These are phyloP conservation scores for Penicillium turbatum DNA, from an alignment of 495 filamentous ascomycete species.

Conservation along the genomic window DNA sequence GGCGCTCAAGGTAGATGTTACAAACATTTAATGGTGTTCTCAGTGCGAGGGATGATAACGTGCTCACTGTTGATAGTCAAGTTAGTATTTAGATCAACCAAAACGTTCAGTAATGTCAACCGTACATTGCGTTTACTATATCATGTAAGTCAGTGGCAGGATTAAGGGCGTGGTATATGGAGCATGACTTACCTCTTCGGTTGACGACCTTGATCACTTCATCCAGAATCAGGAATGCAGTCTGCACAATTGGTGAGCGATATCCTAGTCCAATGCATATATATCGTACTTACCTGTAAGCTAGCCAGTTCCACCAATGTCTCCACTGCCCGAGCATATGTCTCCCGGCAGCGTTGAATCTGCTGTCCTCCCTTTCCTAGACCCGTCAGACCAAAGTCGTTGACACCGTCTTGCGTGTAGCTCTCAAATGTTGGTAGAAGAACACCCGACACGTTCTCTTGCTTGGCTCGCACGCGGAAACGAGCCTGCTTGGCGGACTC, in stretches of 20 bases:
- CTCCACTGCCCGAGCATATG: conserved; percentile 95
- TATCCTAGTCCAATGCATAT: background rate
- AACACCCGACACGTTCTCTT: conserved; percentile 98
- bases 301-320: conserved; percentile 95
- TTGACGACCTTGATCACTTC: conserved; percentile 99
- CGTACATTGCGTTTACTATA: conserved; percentile 89
- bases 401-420: conserved; percentile 73
- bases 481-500: conserved; percentile 89
- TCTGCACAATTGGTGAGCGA: conserved; percentile 44
- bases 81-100: conserved; percentile 11
- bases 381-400: conserved; percentile 94
- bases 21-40: conserved; percentile 96
- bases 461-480: conserved; percentile 87
- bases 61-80: conserved; percentile 55
- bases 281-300: conserved; percentile 57
- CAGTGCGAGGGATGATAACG: conserved; percentile 96
- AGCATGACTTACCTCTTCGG: conserved; percentile 65
- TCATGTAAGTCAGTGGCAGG: conserved; percentile 21
- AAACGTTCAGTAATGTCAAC: background rate
- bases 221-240: conserved; percentile 95
- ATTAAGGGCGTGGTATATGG: background rate
- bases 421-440: conserved; percentile 90
- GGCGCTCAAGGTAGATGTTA: conserved; percentile 3
- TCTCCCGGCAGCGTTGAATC: conserved; percentile 90
- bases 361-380: conserved; percentile 97